phyloP scores from a whole-genome alignment of 1,284 basidiomycete species.

The Tilletia walkeri region DNA sequence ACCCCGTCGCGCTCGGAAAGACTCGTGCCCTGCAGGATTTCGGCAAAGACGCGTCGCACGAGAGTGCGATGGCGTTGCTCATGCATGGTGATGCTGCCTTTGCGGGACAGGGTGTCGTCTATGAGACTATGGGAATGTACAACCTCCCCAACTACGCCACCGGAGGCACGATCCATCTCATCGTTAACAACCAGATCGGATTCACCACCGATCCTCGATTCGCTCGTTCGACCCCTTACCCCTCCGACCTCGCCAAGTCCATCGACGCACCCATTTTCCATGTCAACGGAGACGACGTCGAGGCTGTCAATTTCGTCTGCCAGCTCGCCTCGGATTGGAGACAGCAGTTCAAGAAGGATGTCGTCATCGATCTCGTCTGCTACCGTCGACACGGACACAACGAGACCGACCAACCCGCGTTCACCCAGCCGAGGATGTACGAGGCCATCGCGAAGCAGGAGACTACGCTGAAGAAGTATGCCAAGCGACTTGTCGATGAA shows the following conservation, averaged over 20 bases:
- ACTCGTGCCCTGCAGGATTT: conserved; percentile 95
- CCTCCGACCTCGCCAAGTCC: conserved; percentile 97
- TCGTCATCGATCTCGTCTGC: conserved; percentile 97
- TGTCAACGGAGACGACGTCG: conserved; percentile 97
- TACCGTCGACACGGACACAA: conserved; percentile 99
- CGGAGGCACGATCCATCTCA: conserved; percentile 95
- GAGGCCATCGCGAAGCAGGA: conserved; percentile 92
- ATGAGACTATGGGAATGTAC: conserved; percentile 99
- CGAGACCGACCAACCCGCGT: conserved; percentile 97
- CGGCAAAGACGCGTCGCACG: conserved; percentile 71
- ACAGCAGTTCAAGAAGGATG: conserved; percentile 98
- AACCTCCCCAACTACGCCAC: conserved; percentile 92
- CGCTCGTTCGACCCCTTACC: conserved; percentile 94
- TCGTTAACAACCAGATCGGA: conserved; percentile 99
- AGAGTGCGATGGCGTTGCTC: conserved; percentile 74
- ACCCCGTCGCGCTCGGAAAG: conserved; percentile 96
- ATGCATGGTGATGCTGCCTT: conserved; percentile 99
- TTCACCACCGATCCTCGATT: conserved; percentile 99
- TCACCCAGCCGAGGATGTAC: conserved; percentile 99
- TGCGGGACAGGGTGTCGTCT: conserved; percentile 96
- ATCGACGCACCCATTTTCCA: conserved; percentile 99
- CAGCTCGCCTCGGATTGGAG: conserved; percentile 97
- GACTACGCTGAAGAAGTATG: conserved; percentile 86
- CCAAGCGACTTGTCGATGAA: conserved; percentile 83
- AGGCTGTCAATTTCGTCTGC: conserved; percentile 91